Percentiles rank a stretch among this genome's conserved stretches.
Evolutionary conservation across 306 rosid species (phyloP).

Genomic region (Begonia loranthoides): DNA sequence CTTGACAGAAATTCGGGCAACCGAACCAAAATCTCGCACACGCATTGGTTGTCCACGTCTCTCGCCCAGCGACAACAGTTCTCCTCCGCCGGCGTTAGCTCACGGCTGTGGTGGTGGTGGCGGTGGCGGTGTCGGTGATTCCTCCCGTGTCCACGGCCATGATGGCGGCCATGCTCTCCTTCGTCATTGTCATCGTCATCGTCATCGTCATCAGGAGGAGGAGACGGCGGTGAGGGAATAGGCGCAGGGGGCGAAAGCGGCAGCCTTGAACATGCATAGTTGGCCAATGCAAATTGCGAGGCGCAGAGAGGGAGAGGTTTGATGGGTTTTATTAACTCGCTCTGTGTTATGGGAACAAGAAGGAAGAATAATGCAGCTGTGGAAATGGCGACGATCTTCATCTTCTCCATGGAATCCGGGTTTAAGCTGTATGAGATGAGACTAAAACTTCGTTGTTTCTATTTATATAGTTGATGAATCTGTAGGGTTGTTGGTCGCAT

Average conservation of each 20-base stretch:
- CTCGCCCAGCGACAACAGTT: constrained; percentile 67
- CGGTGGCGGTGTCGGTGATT: constrained; percentile 8
- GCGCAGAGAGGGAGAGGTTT: constrained; percentile 11
- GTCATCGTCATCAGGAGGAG: not conserved
- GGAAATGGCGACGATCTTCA: not conserved
- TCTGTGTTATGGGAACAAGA: constrained; percentile 1
- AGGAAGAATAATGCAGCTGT: not conserved
- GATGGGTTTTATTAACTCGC: constrained; percentile 1
- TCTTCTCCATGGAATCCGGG: constrained; percentile 8
- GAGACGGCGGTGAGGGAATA: constrained; percentile 1
- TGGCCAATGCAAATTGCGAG: constrained; percentile 9
- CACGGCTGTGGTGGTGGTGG: not conserved
- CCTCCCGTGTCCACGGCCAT: constrained; percentile 3
- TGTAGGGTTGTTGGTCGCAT: constrained; percentile 14
- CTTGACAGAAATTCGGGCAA: constrained; percentile 54
- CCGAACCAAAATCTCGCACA: constrained; percentile 44
- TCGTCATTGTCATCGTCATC: not conserved
- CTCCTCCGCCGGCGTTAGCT: constrained; percentile 19
- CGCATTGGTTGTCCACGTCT: constrained; percentile 49
- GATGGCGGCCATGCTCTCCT: not conserved
- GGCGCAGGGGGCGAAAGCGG: constrained; percentile 3
- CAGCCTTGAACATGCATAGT: constrained; percentile 9
- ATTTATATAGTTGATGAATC: constrained; percentile 24
- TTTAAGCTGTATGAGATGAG: constrained; percentile 11
- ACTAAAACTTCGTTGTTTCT: constrained; percentile 1